Evolutionary conservation across 108 stramenopile genomes (phyloP).

Genomic region (Nannochloropsis gaditana): DNA sequence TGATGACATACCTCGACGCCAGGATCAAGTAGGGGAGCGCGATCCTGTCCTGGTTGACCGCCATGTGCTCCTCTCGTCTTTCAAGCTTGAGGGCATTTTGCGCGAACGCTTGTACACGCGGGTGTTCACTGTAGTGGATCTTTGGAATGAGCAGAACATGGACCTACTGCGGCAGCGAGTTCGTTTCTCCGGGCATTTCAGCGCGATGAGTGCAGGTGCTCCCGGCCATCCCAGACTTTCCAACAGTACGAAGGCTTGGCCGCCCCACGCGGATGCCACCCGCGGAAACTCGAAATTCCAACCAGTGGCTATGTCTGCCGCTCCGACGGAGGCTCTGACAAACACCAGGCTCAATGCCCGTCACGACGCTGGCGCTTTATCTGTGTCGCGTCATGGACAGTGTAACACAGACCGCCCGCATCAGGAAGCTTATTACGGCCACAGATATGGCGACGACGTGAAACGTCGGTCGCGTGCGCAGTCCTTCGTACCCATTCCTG

Average conservation of each 20-base stretch:
- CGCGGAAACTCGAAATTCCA: background rate
- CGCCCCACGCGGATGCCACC: background rate
- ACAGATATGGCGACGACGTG: background rate
- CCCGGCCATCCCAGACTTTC: background rate
- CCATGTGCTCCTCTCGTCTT: background rate
- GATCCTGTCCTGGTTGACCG: slow-evolving; percentile 6
- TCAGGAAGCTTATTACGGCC: background rate
- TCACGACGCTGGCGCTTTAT: too few relatives aligned
- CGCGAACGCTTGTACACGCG: background rate
- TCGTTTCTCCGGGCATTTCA: background rate
- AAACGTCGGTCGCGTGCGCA: background rate
- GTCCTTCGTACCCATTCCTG: background rate
- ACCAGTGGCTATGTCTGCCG: background rate
- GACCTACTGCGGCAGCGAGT: background rate
- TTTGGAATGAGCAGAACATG: background rate
- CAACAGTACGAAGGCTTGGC: background rate
- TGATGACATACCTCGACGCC: background rate
- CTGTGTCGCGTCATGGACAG: too few relatives aligned
- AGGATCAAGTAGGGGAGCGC: background rate
- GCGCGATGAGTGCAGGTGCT: background rate
- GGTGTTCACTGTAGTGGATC: background rate
- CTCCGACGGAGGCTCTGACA: background rate
- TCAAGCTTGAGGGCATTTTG: background rate
- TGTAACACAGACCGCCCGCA: background rate
- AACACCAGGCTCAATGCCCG: too few relatives aligned